Evolutionary conservation across 495 filamentous ascomycete genomes (phyloP).

Genomic region (Aspergillus panamensis): DNA sequence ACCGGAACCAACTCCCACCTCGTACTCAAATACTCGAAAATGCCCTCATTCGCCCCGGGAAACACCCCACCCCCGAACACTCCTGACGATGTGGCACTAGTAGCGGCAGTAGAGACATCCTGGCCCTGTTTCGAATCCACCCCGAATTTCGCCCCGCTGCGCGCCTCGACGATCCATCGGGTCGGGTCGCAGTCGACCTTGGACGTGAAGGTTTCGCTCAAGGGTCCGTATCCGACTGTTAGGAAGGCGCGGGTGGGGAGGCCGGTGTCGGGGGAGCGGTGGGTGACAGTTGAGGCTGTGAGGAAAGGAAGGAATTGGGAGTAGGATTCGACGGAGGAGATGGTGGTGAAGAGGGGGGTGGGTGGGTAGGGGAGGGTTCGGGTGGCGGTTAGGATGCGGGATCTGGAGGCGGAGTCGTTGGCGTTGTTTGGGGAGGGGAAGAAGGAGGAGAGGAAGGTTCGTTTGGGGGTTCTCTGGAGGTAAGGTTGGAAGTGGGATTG

Average conservation of each 20-base stretch:
- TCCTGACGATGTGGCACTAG: neutral
- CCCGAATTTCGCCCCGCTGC: conserved; percentile 55
- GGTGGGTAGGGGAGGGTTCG: conserved; percentile 79
- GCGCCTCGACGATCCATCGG: conserved; percentile 64
- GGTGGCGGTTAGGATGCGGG: conserved; percentile 60
- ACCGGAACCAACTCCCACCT: conserved; percentile 65
- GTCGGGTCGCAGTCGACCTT: conserved; percentile 68
- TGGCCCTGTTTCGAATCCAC: conserved; percentile 16
- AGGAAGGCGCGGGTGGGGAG: conserved; percentile 76
- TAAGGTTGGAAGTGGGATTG: conserved; percentile 6
- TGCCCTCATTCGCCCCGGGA: conserved; percentile 45
- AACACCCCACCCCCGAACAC: conserved; percentile 22
- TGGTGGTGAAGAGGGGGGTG: conserved; percentile 67
- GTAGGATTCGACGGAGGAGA: conserved; percentile 83
- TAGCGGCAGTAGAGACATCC: neutral
- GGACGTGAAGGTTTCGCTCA: conserved; percentile 77
- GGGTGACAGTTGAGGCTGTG: conserved; percentile 65
- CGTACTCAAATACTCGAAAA: conserved; percentile 75
- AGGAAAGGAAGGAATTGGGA: conserved; percentile 83
- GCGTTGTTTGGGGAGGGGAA: conserved; percentile 28
- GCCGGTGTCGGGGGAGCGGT: conserved; percentile 45
- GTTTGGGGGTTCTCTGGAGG: conserved; percentile 15
- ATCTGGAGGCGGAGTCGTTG: conserved; percentile 25
- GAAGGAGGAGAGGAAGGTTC: conserved; percentile 37
- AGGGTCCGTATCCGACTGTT: conserved; percentile 75